phyloP scores from a whole-genome alignment of 2,329 filamentous ascomycete species.

The Sarocladiaceae sp. region DNA sequence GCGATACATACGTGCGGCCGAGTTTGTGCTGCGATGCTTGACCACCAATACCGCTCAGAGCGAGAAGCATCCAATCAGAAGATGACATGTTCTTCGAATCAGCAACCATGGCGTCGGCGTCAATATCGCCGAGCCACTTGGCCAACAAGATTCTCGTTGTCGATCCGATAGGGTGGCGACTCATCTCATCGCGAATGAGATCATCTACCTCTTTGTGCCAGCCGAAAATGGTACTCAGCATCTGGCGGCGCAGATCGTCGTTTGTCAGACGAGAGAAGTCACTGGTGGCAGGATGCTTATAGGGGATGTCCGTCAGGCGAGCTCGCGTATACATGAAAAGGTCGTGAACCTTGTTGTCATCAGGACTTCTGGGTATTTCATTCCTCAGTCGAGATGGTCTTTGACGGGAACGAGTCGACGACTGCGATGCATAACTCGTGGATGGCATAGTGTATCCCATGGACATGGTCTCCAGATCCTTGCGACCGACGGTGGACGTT shows the following conservation, averaged over 20 bases:
- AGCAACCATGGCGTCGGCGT: conserved; percentile 72
- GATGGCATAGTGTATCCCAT: conserved; percentile 31
- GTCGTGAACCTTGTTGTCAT: conserved; percentile 62
- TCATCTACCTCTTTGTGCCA: conserved; percentile 83
- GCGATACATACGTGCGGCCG: conserved; percentile 83
- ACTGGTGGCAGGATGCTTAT: conserved; percentile 58
- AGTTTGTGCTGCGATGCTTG: conserved; percentile 77
- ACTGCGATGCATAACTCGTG: conserved; percentile 34
- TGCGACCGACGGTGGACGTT: conserved; percentile 24
- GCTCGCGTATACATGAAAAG: conserved; percentile 82
- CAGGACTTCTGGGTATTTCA: conserved; percentile 71
- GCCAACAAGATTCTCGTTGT: conserved; percentile 74
- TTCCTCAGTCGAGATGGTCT: conserved; percentile 68
- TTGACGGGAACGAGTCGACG: conserved; percentile 40
- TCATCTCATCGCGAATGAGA: conserved; percentile 78
- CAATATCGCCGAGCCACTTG: conserved; percentile 87
- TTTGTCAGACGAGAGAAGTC: conserved; percentile 59
- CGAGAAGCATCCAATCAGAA: conserved; percentile 94
- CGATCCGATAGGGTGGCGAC: conserved; percentile 65
- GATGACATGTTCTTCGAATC: conserved; percentile 83
- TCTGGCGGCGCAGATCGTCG: conserved; percentile 78
- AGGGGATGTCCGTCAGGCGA: conserved; percentile 75
- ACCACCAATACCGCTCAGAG: conserved; percentile 79
- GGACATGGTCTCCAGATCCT: conserved; percentile 47
- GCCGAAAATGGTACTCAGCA: conserved; percentile 91